Conservation (phyloP, 257 asterid genomes). For the Solanum paucissectum region DNA sequence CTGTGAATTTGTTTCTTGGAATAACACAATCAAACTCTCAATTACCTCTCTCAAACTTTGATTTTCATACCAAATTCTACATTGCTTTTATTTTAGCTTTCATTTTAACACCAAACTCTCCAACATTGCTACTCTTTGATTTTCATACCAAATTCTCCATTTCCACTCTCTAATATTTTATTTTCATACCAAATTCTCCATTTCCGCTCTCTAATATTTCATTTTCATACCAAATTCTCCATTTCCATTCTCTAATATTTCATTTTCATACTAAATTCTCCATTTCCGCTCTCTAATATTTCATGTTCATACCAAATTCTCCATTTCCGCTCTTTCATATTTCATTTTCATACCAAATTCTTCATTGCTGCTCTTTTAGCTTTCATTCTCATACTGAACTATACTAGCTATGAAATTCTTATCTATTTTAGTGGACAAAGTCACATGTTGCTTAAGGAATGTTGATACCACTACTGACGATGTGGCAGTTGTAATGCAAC, state of each 20-base stretch:
- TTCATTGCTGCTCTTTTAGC: background rate
- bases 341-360: too few relatives aligned
- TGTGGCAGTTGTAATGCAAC: background rate
- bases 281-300: background rate
- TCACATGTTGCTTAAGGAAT: background rate
- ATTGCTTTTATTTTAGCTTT: too few relatives aligned
- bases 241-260: background rate
- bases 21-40: background rate
- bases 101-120: too few relatives aligned
- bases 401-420: background rate
- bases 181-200: background rate
- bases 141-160: too few relatives aligned
- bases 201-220: background rate
- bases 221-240: background rate
- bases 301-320: background rate
- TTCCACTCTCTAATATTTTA: too few relatives aligned
- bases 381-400: background rate
- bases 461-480: background rate
- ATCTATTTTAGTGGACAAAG: background rate
- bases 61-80: too few relatives aligned
- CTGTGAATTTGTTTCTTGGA: background rate
- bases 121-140: too few relatives aligned
- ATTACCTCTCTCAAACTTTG: too few relatives aligned
- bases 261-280: background rate
- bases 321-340: background rate